Conservation (phyloP, 768 basidiomycete species). For the Trametes elegans region DNA sequence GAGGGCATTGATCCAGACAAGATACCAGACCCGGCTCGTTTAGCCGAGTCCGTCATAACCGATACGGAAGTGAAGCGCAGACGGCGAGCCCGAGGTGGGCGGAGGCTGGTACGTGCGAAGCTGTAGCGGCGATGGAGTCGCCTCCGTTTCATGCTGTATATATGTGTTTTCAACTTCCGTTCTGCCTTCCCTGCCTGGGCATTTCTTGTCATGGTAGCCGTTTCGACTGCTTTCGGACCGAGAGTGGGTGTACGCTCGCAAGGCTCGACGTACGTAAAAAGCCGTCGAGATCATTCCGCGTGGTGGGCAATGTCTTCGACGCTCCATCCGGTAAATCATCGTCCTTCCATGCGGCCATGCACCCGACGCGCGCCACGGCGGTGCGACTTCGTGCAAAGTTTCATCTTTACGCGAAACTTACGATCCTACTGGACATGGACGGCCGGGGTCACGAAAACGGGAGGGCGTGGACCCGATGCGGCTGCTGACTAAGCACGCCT, state of each 20-base stretch:
- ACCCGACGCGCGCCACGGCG: background rate
- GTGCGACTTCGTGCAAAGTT: background rate
- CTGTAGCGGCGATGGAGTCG: background rate
- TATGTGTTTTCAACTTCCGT: no score
- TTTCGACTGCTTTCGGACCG: no score
- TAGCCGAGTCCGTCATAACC: background rate
- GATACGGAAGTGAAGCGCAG: conserved; percentile 4
- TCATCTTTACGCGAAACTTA: background rate
- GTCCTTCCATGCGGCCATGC: background rate
- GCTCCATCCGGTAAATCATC: background rate
- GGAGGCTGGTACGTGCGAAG: conserved; percentile 5
- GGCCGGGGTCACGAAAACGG: background rate
- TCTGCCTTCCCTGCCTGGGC: background rate
- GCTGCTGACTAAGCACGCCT: conserved; percentile 19
- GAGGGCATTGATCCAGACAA: conserved; percentile 30
- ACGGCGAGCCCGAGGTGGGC: background rate
- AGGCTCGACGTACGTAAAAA: background rate
- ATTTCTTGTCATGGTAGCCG: no score
- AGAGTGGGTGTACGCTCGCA: background rate
- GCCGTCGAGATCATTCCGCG: background rate
- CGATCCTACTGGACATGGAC: background rate
- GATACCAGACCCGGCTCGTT: conserved; percentile 16
- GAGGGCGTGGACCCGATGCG: conserved; percentile 1
- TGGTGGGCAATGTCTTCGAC: background rate
- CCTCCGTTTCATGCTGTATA: background rate